Conservation (phyloP, 78 protist genomes). For the Chrysochromulina parva region DNA sequence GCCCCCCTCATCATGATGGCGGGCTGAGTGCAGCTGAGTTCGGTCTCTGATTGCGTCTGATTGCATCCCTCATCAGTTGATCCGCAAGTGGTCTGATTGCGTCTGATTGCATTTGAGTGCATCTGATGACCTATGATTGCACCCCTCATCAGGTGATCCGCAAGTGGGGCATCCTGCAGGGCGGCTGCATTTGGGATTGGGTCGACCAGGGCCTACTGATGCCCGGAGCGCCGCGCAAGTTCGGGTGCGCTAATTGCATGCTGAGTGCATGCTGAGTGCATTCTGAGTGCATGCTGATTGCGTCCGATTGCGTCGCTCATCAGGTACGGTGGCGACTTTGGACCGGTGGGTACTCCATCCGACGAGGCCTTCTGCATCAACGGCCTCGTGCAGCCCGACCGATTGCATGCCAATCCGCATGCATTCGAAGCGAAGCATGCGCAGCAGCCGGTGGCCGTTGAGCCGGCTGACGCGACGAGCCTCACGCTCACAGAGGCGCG, state of each 20-base stretch:
- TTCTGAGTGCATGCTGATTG: too few species aligned
- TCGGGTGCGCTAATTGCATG: too few species aligned
- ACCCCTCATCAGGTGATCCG: background rate
- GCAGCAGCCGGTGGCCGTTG: conserved; percentile 19
- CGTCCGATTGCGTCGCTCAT: background rate
- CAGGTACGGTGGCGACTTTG: conserved; percentile 51
- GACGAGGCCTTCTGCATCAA: conserved; percentile 35
- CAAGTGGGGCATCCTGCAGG: background rate
- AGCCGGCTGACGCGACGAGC: background rate
- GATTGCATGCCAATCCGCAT: conserved; percentile 27
- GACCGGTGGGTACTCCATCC: background rate
- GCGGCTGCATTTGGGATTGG: conserved; percentile 63
- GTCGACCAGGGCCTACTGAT: conserved; percentile 36
- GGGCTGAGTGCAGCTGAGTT: too few species aligned
- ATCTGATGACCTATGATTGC: too few species aligned
- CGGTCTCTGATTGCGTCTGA: too few species aligned
- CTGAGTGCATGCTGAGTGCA: too few species aligned
- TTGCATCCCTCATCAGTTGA: too few species aligned
- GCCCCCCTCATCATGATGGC: too few species aligned
- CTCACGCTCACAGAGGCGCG: background rate
- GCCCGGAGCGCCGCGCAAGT: background rate
- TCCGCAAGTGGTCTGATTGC: too few species aligned
- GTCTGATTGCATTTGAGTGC: too few species aligned
- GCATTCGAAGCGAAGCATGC: background rate
- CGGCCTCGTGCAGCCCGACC: conserved; percentile 49